Conservation (phyloP, 768 basidiomycete genomes). For the Gyrodon lividus region DNA sequence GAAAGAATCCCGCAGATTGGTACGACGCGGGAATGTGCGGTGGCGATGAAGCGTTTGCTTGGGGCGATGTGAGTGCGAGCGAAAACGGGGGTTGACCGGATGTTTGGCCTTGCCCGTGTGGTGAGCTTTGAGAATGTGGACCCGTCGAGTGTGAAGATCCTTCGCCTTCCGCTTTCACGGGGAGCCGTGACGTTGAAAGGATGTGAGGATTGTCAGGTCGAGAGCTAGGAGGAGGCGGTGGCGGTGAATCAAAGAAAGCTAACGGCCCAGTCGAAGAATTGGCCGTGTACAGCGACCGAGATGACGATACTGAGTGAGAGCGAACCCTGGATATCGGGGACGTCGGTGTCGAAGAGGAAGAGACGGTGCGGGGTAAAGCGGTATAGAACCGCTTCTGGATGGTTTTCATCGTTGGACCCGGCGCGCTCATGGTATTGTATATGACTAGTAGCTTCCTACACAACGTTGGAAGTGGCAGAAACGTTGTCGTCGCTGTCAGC, state of each 20-base stretch:
- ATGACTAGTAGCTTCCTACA: not conserved
- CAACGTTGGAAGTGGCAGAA: not conserved
- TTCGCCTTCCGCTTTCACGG: slow-evolving; percentile 47
- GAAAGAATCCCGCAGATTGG: slow-evolving; percentile 36
- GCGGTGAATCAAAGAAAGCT: slow-evolving; percentile 41
- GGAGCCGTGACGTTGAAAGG: slow-evolving; percentile 42
- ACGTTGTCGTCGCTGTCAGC: slow-evolving; percentile 13
- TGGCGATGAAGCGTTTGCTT: slow-evolving; percentile 33
- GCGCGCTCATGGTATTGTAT: slow-evolving; percentile 32
- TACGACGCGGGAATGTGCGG: slow-evolving; percentile 29
- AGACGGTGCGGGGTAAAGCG: slow-evolving; percentile 38
- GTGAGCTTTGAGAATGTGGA: slow-evolving; percentile 31
- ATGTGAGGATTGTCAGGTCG: slow-evolving; percentile 40
- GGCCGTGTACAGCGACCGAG: slow-evolving; percentile 44
- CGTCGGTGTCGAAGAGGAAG: slow-evolving; percentile 28
- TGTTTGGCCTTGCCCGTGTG: slow-evolving; percentile 36
- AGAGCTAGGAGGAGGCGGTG: slow-evolving; percentile 39
- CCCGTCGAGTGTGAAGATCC: slow-evolving; percentile 35
- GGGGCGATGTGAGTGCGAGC: slow-evolving; percentile 46
- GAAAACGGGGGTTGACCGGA: slow-evolving; percentile 36
- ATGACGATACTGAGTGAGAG: slow-evolving; percentile 41
- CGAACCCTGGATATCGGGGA: slow-evolving; percentile 38
- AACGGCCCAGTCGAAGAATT: slow-evolving; percentile 30
- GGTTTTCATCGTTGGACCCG: slow-evolving; percentile 45
- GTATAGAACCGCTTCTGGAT: slow-evolving; percentile 53